Conservation (phyloP, 768 basidiomycete genomes). For the Coprinopsis strossmayeri region DNA sequence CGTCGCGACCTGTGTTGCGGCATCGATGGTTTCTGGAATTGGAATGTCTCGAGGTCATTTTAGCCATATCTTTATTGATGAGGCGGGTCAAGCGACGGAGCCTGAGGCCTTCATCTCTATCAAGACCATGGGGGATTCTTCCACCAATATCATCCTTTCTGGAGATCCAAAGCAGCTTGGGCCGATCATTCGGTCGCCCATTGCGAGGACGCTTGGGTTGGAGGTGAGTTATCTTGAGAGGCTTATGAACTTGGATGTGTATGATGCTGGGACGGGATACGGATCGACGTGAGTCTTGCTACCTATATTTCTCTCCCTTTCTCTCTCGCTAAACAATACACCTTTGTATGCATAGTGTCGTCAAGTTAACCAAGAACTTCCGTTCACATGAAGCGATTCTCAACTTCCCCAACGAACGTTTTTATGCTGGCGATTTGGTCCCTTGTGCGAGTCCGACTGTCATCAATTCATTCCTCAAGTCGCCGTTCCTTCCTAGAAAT, state of each 20-base stretch:
- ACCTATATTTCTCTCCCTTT: neutral
- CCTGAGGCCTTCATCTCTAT: slow-evolving; percentile 59
- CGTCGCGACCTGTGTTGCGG: slow-evolving; percentile 62
- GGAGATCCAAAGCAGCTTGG: slow-evolving; percentile 72
- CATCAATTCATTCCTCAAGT: slow-evolving; percentile 32
- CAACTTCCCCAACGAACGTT: slow-evolving; percentile 51
- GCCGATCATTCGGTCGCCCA: slow-evolving; percentile 53
- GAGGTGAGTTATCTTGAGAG: slow-evolving; percentile 58
- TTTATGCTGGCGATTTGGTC: slow-evolving; percentile 51
- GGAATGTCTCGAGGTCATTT: slow-evolving; percentile 59
- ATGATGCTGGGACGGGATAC: slow-evolving; percentile 23
- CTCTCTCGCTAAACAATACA: neutral
- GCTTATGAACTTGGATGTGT: slow-evolving; percentile 41
- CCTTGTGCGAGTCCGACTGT: slow-evolving; percentile 35
- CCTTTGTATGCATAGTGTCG: slow-evolving; percentile 32
- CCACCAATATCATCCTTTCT: slow-evolving; percentile 54
- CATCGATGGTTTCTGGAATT: slow-evolving; percentile 46
- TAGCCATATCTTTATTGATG: slow-evolving; percentile 64
- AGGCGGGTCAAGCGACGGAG: slow-evolving; percentile 65
- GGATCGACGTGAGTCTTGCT: neutral
- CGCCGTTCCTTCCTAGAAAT: slow-evolving; percentile 32
- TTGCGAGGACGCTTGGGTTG: slow-evolving; percentile 52
- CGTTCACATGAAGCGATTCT: slow-evolving; percentile 58
- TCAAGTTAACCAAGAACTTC: slow-evolving; percentile 61
- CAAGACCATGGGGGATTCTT: slow-evolving; percentile 47